Evolutionary conservation across 1,284 basidiomycete genomes (phyloP).

Genomic region (Agaricales sp.): DNA sequence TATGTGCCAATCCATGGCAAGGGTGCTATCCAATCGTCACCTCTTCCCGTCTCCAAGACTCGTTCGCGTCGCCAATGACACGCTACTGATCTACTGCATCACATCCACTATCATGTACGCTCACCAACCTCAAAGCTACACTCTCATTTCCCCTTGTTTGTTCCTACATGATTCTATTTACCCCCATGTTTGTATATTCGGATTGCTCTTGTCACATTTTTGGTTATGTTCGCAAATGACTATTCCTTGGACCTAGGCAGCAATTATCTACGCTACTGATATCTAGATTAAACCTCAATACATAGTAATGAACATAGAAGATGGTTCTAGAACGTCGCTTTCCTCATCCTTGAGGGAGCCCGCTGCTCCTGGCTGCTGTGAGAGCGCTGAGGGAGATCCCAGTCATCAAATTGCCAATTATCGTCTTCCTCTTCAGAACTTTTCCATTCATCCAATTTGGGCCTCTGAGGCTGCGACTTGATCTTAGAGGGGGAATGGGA

Average conservation of each 20-base stretch:
- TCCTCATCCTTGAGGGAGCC: too few relatives aligned
- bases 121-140: too few relatives aligned
- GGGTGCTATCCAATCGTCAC: slow-evolving; percentile 40
- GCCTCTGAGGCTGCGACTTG: slow-evolving; percentile 8
- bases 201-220: too few relatives aligned
- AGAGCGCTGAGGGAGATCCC: slow-evolving; percentile 16
- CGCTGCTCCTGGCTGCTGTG: neutral
- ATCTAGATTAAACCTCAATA: neutral
- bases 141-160: too few relatives aligned
- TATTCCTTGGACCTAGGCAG: too few relatives aligned
- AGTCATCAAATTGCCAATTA: slow-evolving; percentile 30
- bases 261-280: neutral
- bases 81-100: slow-evolving; percentile 1
- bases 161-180: too few relatives aligned
- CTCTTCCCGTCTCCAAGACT: slow-evolving; percentile 32
- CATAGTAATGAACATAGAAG: too few relatives aligned
- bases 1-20: slow-evolving; percentile 72
- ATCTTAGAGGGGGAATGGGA: neutral
- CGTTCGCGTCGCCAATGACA: slow-evolving; percentile 33
- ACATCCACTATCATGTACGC: too few relatives aligned
- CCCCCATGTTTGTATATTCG: too few relatives aligned
- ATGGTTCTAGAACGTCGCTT: too few relatives aligned
- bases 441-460: slow-evolving; percentile 33
- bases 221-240: too few relatives aligned
- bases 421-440: slow-evolving; percentile 15